Base-by-base conservation (phyloP, 495 filamentous ascomycete genomes). In the Penicillium macrosclerotiorum region DNA sequence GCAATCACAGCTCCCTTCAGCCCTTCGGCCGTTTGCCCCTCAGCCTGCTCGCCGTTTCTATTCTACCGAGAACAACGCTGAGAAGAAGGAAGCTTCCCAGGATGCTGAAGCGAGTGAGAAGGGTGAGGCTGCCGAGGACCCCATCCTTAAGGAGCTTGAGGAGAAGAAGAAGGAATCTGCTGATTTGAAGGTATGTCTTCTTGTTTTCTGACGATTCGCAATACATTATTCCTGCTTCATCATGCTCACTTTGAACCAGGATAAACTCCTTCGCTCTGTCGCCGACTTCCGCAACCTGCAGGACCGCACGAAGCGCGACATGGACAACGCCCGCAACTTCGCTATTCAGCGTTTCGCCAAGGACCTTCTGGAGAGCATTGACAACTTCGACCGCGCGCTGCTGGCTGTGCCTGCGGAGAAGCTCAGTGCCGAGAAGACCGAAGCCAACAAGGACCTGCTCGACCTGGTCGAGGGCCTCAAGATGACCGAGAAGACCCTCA, bases 271-370 rank as follows among this genome's bases (percentile, higher is more conserved):
- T 37, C 93, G 93, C 56, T 85, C 83, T 34, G 87, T 96, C 49
- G 93, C 93, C 64, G 93, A 97, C 52, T 97, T 91, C 79, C 88
- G 88, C 57, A 98, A 96, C 73, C 86, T 97, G 27, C 91, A 96
- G 75, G 89, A 95, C 52, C 88, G 93, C 56, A 92, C 89, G 5
- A 84, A 86, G 69, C 89, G 94, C 55, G 94, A 98, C 34, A 82
- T 93, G 67, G 86, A 94, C 62, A 65, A 77, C 25, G 86, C 90
- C 29, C 84, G 83, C 49, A 88, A 94, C 73, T 98, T 92, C 57
- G 94, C 94, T 46, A 90, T 98, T 64, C 89, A 95, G 65, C 80
- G 83, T 42, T 98, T 98, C 71, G 89, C 92, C 60, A 83, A 86
- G 63, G 93, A 98, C 69, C 84, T 98, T 30, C 78, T 98, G 41